phyloP scores from a whole-genome alignment of 2,329 filamentous ascomycete species.

The Aspergillus brasiliensis region DNA sequence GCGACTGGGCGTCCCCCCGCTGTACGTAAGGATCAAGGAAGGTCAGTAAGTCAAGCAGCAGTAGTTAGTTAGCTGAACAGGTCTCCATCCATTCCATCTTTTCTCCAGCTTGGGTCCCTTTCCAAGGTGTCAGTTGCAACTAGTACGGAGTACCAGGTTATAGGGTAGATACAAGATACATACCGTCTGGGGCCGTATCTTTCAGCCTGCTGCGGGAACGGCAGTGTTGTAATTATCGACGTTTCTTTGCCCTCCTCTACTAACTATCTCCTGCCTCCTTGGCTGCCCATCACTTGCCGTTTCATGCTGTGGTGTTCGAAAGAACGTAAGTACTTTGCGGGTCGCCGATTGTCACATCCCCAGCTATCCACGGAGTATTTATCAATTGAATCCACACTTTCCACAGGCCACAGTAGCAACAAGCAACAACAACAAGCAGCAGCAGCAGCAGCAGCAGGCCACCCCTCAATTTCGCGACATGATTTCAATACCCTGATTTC shows the following conservation, averaged over 20 bases:
- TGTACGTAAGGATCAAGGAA: not conserved
- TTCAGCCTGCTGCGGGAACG: not conserved
- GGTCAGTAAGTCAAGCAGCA: not conserved
- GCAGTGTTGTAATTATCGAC: not conserved
- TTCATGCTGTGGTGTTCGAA: not conserved
- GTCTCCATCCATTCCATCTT: not conserved
- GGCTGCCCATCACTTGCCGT: not conserved
- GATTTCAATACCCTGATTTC: not conserved
- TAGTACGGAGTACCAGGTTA: slow-evolving; percentile 3
- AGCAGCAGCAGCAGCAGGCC: not conserved
- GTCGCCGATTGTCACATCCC: not conserved
- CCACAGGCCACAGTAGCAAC: not conserved
- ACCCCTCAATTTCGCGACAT: not conserved
- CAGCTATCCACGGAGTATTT: not conserved
- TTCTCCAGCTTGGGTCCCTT: not conserved
- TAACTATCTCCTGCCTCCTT: no score
- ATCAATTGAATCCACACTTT: not conserved
- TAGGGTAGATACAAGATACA: slow-evolving; percentile 4
- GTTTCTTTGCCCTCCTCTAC: not conserved
- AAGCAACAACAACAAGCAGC: not conserved
- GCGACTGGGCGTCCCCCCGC: not conserved
- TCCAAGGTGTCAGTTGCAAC: not conserved
- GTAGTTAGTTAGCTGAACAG: not conserved
- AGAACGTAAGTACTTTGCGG: not conserved
- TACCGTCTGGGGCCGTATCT: not conserved